Percentiles rank a stretch among this genome's conserved stretches.
These are phyloP conservation scores for Chaetomium strumarium DNA, from an alignment of 2,329 filamentous ascomycete genomes.

Conservation along the genomic window DNA sequence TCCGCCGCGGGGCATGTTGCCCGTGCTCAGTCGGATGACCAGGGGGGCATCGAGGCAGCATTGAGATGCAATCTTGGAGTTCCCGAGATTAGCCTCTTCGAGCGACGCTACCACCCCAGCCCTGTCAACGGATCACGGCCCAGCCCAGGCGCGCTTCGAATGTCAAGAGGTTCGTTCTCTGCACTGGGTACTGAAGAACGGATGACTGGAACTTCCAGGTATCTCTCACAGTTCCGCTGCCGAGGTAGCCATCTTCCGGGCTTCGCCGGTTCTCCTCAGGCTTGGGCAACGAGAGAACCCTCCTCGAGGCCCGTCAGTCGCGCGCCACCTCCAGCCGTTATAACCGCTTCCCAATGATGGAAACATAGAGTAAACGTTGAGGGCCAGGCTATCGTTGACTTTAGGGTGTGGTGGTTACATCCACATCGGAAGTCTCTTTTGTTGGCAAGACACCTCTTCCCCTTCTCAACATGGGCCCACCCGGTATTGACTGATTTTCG, in stretches of 20 bases:
- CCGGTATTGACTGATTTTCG: constrained; percentile 16
- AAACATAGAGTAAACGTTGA: background rate
- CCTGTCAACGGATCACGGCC: constrained; percentile 4
- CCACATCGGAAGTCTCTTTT: background rate
- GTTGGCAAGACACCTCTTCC: background rate
- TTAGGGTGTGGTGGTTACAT: constrained; percentile 9
- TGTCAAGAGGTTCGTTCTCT: background rate
- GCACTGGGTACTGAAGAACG: background rate
- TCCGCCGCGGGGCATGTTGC: background rate
- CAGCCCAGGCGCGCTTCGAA: constrained; percentile 9
- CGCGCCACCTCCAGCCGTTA: background rate
- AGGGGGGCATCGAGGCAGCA: constrained; percentile 24
- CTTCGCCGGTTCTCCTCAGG: too few relatives aligned
- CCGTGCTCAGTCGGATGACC: background rate
- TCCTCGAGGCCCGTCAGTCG: background rate
- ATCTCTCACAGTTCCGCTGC: too few relatives aligned
- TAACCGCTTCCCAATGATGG: background rate
- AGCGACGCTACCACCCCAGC: constrained; percentile 15
- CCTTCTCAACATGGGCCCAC: background rate
- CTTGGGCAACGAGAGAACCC: too few relatives aligned
- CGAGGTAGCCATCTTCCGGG: too few relatives aligned
- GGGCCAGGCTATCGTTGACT: background rate
- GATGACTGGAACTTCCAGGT: too few relatives aligned
- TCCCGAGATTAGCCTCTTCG: constrained; percentile 24
- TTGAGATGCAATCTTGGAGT: constrained; percentile 37